Base-by-base conservation (phyloP, 2,329 filamentous ascomycete species). In the Aschersonia sp. region DNA sequence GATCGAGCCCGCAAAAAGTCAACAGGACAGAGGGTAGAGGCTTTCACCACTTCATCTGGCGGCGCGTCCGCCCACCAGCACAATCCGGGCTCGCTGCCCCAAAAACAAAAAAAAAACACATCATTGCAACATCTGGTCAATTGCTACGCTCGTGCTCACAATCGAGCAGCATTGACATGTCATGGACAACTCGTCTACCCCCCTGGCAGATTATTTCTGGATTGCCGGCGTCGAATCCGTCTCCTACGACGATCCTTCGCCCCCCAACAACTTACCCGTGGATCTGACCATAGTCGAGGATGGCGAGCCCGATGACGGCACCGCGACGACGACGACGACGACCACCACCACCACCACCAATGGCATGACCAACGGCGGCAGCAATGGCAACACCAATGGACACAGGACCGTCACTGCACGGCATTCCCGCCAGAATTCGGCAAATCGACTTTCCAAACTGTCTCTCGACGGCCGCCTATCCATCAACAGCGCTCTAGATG, bases 181-280 rank as follows among this genome's bases (percentile, higher is more conserved):
- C 67, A 79, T 79, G 76, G 76, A 78, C 60, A 69, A 64, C 66
- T 71, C 77, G 50, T 79, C 78, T 53, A 73, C 72, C 54, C 81
- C 81, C 60, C 71, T 85, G 62, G 81, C 81, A 64, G 81, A 85
- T 63, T 85, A 85, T 67, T 85, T 85, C 65, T 85, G 81, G 81
- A 83, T 85, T 61, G 81, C 81, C 55, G 81, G 81, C 58, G 72
- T 85, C 64, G 80, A 84, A 63, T 76, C 77, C 51, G 72, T 83
- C 55, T 73, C 75, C 49, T 83, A 83, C 67, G 72, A 78, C 52
- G 79, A 83, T 55, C 60, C 67, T 56, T 64, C 64, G 46, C 64
- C 63, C 46, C 53, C 55, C 32, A 44, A 51, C 33, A 48, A 47
- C 47, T 53, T 59, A 59, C 54, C 65, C 53, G 68, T 79, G 54